A percentile compares a stretch with the other conserved stretches of the same genome.
Conservation (phyloP, 2,329 filamentous ascomycete species). For the Zopfia rhizophila region DNA sequence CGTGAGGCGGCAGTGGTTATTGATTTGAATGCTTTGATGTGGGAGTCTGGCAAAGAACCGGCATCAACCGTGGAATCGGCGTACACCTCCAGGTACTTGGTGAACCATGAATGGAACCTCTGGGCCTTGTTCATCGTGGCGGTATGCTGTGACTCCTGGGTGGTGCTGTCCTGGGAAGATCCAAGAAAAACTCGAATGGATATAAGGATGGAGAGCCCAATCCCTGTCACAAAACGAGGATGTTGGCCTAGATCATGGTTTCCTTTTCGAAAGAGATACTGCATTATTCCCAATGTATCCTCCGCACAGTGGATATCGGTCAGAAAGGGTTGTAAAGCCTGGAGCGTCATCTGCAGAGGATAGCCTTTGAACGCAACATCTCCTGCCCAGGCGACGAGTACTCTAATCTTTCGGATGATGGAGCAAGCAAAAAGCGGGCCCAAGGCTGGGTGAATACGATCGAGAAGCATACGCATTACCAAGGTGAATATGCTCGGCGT, state of each 20-base stretch:
- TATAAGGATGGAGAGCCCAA: slow-evolving; percentile 80
- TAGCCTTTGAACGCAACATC: slow-evolving; percentile 78
- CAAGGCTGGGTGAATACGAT: slow-evolving; percentile 82
- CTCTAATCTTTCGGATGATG: slow-evolving; percentile 84
- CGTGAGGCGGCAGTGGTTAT: slow-evolving; percentile 76
- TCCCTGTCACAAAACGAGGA: slow-evolving; percentile 83
- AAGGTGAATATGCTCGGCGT: slow-evolving; percentile 78
- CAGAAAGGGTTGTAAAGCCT: slow-evolving; percentile 80
- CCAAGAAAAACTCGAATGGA: slow-evolving; percentile 81
- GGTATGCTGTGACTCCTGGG: slow-evolving; percentile 84
- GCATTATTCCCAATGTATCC: slow-evolving; percentile 85
- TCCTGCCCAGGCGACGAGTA: slow-evolving; percentile 83
- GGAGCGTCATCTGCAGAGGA: slow-evolving; percentile 88
- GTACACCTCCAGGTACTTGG: slow-evolving; percentile 71
- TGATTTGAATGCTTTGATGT: slow-evolving; percentile 67
- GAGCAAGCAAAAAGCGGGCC: slow-evolving; percentile 89
- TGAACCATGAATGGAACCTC: slow-evolving; percentile 82
- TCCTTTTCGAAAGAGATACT: slow-evolving; percentile 82
- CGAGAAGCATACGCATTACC: slow-evolving; percentile 80
- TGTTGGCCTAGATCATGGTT: slow-evolving; percentile 69
- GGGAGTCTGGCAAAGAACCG: slow-evolving; percentile 30
- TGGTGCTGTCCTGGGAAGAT: slow-evolving; percentile 79
- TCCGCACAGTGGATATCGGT: slow-evolving; percentile 88
- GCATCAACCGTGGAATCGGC: slow-evolving; percentile 30
- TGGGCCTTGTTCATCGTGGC: slow-evolving; percentile 80